Evolutionary conservation across 257 asterid species (phyloP).

Genomic region (Lycium barbarum): DNA sequence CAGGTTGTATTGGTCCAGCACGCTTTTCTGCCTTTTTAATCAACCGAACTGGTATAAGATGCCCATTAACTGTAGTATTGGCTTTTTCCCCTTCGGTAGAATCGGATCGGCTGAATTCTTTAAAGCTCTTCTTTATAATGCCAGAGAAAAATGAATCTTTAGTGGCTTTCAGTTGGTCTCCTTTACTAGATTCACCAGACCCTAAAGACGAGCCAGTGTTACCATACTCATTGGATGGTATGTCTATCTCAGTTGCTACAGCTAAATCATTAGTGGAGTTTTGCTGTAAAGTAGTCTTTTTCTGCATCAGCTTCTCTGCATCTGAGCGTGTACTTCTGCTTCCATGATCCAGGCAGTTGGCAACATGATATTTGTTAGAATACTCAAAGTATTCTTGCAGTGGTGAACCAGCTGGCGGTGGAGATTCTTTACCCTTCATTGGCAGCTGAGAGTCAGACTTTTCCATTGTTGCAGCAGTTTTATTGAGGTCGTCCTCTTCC

Average conservation of each 20-base stretch:
- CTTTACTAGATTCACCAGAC: slow-evolving; percentile 64
- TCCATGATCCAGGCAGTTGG: slow-evolving; percentile 47
- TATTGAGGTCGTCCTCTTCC: slow-evolving; percentile 50
- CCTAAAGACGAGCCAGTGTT: slow-evolving; percentile 81
- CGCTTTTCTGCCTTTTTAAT: slow-evolving; percentile 74
- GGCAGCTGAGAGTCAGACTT: slow-evolving; percentile 40
- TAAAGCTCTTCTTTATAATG: slow-evolving; percentile 54
- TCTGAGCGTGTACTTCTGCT: slow-evolving; percentile 59
- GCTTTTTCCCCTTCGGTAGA: slow-evolving; percentile 49
- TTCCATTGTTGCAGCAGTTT: slow-evolving; percentile 32
- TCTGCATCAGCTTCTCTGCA: slow-evolving; percentile 42
- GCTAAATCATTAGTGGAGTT: slow-evolving; percentile 50
- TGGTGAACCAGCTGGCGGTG: slow-evolving; percentile 64
- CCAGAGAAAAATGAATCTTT: slow-evolving; percentile 62
- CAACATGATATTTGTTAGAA: slow-evolving; percentile 56
- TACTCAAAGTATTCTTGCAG: slow-evolving; percentile 73
- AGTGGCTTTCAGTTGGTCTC: slow-evolving; percentile 48
- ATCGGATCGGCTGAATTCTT: slow-evolving; percentile 46
- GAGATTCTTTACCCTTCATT: slow-evolving; percentile 45
- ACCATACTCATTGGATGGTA: slow-evolving; percentile 72
- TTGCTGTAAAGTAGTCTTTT: slow-evolving; percentile 44
- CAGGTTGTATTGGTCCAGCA: slow-evolving; percentile 85
- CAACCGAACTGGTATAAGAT: slow-evolving; percentile 58
- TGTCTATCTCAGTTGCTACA: slow-evolving; percentile 77
- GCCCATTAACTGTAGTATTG: slow-evolving; percentile 78